A percentile compares a stretch with the other conserved stretches of the same genome.
phyloP scores from a whole-genome alignment of 1,284 basidiomycete genomes.

The Sanghuangporus weigelae region DNA sequence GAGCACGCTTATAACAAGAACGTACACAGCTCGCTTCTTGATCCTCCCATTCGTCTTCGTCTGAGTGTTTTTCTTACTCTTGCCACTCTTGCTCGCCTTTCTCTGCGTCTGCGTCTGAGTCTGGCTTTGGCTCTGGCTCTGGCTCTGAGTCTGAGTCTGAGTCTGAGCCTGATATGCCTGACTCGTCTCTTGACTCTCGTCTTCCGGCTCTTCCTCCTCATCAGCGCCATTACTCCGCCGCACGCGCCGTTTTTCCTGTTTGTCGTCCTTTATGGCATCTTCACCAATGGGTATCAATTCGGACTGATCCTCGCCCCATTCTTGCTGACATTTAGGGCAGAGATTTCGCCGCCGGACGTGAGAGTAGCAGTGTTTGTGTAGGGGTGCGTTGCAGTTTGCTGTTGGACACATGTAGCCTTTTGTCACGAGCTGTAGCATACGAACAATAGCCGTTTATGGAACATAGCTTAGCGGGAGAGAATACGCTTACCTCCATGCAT shows the following conservation, averaged over 20 bases:
- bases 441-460: not conserved
- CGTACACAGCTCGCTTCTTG: slow-evolving; percentile 19
- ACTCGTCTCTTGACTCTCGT: slow-evolving; percentile 36
- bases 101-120: slow-evolving; percentile 15
- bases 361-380: slow-evolving; percentile 67
- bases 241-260: slow-evolving; percentile 44
- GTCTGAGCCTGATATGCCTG: slow-evolving; percentile 22
- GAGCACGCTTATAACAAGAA: not conserved
- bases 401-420: slow-evolving; percentile 62
- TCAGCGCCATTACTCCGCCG: slow-evolving; percentile 30
- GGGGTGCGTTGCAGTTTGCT: slow-evolving; percentile 54
- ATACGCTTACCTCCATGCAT: slow-evolving; percentile 58
- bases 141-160: slow-evolving; percentile 29
- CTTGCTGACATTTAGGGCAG: slow-evolving; percentile 58
- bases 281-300: slow-evolving; percentile 57
- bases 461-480: not conserved
- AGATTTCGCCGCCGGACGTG: slow-evolving; percentile 33
- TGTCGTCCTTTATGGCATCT: slow-evolving; percentile 53
- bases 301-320: slow-evolving; percentile 35
- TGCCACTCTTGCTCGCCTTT: slow-evolving; percentile 8
- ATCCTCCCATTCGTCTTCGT: slow-evolving; percentile 22
- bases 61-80: slow-evolving; percentile 27
- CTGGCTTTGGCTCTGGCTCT: slow-evolving; percentile 21
- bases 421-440: slow-evolving; percentile 49
- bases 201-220: slow-evolving; percentile 39